These are phyloP conservation scores for Fusarium beomiforme DNA, from an alignment of 2,329 filamentous ascomycete genomes.

Conservation along the genomic window DNA sequence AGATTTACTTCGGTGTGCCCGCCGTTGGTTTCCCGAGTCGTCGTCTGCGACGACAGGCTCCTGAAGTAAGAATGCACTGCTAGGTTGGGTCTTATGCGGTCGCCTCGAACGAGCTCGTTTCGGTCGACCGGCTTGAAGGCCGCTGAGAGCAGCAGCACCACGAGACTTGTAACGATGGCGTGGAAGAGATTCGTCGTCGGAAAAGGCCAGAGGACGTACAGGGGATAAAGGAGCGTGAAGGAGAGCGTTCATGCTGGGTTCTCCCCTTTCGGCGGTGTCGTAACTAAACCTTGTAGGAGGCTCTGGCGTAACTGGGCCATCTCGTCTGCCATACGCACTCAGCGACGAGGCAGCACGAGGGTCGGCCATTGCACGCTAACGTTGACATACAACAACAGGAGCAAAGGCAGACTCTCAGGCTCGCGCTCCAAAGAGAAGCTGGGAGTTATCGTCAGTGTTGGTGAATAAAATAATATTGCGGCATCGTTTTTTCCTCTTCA, in stretches of 20 bases:
- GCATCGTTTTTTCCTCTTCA: conserved; percentile 37
- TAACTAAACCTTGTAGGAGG: conserved; percentile 42
- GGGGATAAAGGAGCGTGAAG: conserved; percentile 35
- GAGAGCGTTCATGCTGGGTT: conserved; percentile 40
- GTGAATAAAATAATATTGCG: conserved; percentile 29
- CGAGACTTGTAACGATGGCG: conserved; percentile 35
- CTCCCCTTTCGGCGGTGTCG: conserved; percentile 37
- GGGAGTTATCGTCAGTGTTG: conserved; percentile 32
- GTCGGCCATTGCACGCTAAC: conserved; percentile 41
- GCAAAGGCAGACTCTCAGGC: conserved; percentile 17
- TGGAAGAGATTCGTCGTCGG: conserved; percentile 43
- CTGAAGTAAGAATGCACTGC: conserved; percentile 62
- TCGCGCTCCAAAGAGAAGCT: conserved; percentile 25
- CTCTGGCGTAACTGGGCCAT: conserved; percentile 41
- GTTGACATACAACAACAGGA: conserved; percentile 35
- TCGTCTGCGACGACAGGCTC: conserved; percentile 52
- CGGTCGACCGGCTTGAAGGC: conserved; percentile 34
- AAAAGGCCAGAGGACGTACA: conserved; percentile 43
- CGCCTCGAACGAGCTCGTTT: conserved; percentile 42
- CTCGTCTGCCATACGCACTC: conserved; percentile 39
- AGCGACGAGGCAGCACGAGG: conserved; percentile 36
- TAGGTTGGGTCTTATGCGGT: conserved; percentile 56
- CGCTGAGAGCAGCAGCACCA: conserved; percentile 22
- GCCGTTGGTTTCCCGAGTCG: conserved; percentile 46
- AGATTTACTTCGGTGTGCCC: conserved; percentile 38